Conservation (phyloP, 2,329 filamentous ascomycete species). For the Fusarium austroafricanum region DNA sequence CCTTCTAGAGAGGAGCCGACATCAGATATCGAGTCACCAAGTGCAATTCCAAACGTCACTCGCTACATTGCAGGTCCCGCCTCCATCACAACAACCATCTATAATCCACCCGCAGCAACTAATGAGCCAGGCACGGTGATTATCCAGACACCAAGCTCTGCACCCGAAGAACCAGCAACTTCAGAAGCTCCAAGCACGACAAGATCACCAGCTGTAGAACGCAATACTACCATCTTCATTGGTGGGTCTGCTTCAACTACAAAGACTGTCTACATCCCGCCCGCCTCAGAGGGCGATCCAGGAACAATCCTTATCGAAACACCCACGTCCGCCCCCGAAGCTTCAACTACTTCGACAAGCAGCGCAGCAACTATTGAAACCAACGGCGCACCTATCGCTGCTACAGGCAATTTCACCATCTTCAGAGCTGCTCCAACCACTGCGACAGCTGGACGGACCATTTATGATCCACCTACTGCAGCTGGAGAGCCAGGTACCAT, state of each 20-base stretch:
- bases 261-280: conserved; percentile 7
- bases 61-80: not conserved
- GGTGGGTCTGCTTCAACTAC: not conserved
- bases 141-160: conserved; percentile 1
- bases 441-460: conserved; percentile 5
- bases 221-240: conserved; percentile 5
- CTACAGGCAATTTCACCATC: conserved; percentile 8
- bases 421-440: conserved; percentile 5
- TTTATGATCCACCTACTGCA: conserved; percentile 18
- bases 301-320: conserved; percentile 29
- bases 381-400: not conserved
- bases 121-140: conserved; percentile 3
- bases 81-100: not conserved
- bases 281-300: not conserved
- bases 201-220: not conserved
- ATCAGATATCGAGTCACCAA: not conserved
- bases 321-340: not conserved
- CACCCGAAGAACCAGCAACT: not conserved
- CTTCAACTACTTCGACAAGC: not conserved
- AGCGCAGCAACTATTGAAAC: not conserved
- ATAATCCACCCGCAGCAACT: not conserved
- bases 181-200: not conserved
- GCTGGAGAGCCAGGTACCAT: conserved; percentile 18
- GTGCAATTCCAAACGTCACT: not conserved
- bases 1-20: too few species aligned